phyloP scores from a whole-genome alignment of 1,284 basidiomycete species.

The Malassezia obtusa region DNA sequence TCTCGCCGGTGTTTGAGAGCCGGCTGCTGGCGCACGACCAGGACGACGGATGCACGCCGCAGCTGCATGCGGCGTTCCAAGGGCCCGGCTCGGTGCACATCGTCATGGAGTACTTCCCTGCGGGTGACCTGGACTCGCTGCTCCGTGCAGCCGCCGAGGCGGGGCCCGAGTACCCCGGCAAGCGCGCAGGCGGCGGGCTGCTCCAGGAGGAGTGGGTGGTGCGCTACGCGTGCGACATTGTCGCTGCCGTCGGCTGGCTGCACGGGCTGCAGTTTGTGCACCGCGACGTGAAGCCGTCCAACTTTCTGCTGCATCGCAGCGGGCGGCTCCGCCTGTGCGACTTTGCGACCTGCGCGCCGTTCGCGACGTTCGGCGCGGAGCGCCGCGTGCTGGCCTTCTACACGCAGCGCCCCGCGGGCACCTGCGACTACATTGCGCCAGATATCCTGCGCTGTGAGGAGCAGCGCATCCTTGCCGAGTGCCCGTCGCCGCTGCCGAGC shows the following conservation, averaged over 20 bases:
- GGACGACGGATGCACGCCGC: slow-evolving; percentile 22
- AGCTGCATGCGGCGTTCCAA: slow-evolving; percentile 40
- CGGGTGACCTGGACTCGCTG: slow-evolving; percentile 43
- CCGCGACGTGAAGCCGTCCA: slow-evolving; percentile 44
- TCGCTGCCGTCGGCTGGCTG: slow-evolving; percentile 42
- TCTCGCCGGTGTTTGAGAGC: slow-evolving; percentile 36
- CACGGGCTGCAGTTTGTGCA: slow-evolving; percentile 39
- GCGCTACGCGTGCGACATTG: slow-evolving; percentile 39
- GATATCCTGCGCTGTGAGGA: slow-evolving; percentile 42
- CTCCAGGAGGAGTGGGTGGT: slow-evolving; percentile 34
- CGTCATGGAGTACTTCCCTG: slow-evolving; percentile 45
- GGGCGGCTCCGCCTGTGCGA: slow-evolving; percentile 47
- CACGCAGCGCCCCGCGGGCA: slow-evolving; percentile 38
- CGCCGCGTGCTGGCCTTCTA: slow-evolving; percentile 34
- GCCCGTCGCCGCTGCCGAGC: not conserved
- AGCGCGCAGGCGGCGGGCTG: slow-evolving; percentile 29
- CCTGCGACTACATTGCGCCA: slow-evolving; percentile 45
- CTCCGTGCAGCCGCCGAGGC: slow-evolving; percentile 32
- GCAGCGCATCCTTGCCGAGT: slow-evolving; percentile 20
- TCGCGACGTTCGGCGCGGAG: slow-evolving; percentile 24
- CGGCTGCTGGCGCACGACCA: slow-evolving; percentile 23
- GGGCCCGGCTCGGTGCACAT: slow-evolving; percentile 38
- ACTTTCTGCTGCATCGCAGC: slow-evolving; percentile 36
- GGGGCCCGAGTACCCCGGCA: slow-evolving; percentile 25
- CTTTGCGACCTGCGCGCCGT: slow-evolving; percentile 44